Evolutionary conservation across 1,284 basidiomycete species (phyloP), one percentile per base, ranked within the genome.

Genomic region (Cryptococcus sp.): DNA sequence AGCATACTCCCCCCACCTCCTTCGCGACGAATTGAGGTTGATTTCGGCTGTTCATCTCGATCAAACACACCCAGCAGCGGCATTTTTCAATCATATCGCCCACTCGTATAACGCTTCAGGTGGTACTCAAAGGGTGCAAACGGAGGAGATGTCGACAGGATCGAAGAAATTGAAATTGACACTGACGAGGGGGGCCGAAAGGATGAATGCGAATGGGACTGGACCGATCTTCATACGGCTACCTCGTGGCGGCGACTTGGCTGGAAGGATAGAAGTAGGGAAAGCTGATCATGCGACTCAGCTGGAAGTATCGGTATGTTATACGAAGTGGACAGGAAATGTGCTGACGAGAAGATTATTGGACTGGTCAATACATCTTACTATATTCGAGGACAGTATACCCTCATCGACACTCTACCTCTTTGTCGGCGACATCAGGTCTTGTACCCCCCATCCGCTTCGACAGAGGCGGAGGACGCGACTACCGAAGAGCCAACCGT

Each of bases 21-120:
- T 52, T 14, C 32, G 49, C 4, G 61, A 67, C 43, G 67, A 69
- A 48, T 46, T 63, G 1, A 52, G 63, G 5, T 49, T 69, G 7
- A 65, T 69, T 16, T 69, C 67, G 3, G 57, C 67, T 1, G 63
- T 64, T 2, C 67, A 69, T 50, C 46, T 69, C 16, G 59, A 64
- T 23, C 39, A 59, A 21, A 58, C 55, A 22, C 67, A 69, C 46
- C 67, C 65, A 3, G 62, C 65, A n/a, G 57, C 65, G 4, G 59
- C 60, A 13, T 64, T 61, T 52, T 67, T 69, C 46, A 58, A 60
- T 28, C 55, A 59, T 13, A 54, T 64, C 37, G 41, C 41, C 13
- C 4, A 54, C 58, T 11, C 46, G 52, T 13, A 40, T 52, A 7
- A 43, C 48, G n/a, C 37, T 55, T 10, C 31, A 13, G 23, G 39